Base-by-base conservation (phyloP, 2,329 filamentous ascomycete species). In the Fusarium sp. region DNA sequence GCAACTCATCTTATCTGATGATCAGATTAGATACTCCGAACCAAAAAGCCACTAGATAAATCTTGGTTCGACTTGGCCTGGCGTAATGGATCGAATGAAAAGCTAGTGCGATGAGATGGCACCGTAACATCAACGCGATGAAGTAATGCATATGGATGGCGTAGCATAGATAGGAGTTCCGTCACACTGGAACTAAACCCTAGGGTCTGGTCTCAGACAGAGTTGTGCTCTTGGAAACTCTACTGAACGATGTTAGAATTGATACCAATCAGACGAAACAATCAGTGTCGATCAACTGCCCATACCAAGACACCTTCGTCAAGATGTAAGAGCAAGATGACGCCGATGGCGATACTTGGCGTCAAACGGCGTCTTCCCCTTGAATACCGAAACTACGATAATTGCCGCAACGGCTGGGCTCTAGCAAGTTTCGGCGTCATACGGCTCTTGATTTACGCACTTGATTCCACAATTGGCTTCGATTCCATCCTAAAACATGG, bases 1-100 rank as follows among this genome's bases (percentile, higher is more conserved):
- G 46, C 39, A 43, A 23, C 42, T 71, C 75, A 82, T 82, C 80
- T 82, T 80, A 82, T 82, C 80, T 77, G 80, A 82, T 82, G 71
- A 82, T 82, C 80, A 79, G 79, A 82, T 82, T 80, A 82, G 77
- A 80, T 81, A 76, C 62, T 70, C 60, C 31, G 43, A 37, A 34
- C 59, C 23, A 68, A 44, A 58, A 65, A 49, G 42, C 55, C 68
- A 43, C 63, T 57, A 68, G 45, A 64, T 45, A 61, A 67, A 59
- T 51, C n/a, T 58, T 57, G 61, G 23, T 49, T 21, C 19, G 28
- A 25, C 26, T 43, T 34, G 43, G 18, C 48, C 43, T 41, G 54
- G 25, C 34, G 39, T 37, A 26, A 43, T 43, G 42, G 25, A 28
- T 16, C 28, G 43, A 26, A 28, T 49, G 13, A 42, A 67, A 39